Base-by-base conservation (phyloP, 306 rosid species). In the Gastrolobium bilobum region DNA sequence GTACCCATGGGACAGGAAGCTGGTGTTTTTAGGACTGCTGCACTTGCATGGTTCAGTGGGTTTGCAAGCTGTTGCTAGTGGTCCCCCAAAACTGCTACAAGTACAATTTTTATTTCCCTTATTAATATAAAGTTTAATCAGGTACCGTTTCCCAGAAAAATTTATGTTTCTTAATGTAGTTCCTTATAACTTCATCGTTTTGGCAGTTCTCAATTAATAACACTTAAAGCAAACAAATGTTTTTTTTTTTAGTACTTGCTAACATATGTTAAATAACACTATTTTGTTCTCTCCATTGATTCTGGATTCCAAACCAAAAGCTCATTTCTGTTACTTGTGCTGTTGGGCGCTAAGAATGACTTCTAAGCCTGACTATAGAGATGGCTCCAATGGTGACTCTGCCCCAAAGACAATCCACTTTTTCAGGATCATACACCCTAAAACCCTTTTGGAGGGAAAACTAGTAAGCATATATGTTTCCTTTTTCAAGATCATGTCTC, bases 381-480 rank as follows among this genome's bases (percentile, higher is more conserved):
- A 71, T 15, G 48, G 26, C 39, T 53, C 60, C 35, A 7, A 20
- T 37, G 77, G 20, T 6, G 44, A 33, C 4, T 1, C 11, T 50
- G 37, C 4, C 3, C 2, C 69, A 44, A 74, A 44, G 35, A 47
- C 69, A 59, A 48, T 59, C 14, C 79, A 74, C 47, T 74, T 74
- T 20, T 59, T 74, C 58, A 59, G 13, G 14, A 58, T 60, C 59
- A 13, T 74, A 4, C 59, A 8, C 29, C 6, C 39, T 15, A 3
- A 43, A 3, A 53, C 52, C 10, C 37, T 77, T 67, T 35, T 42
- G 57, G 58, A 67, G 0, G 59, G 59, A 67, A 77, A 33, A 0
- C 48, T 67, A 2, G 68, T 77, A 67, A 77, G 58, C 20, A 39
- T 29, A 3, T 3, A 1, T 51, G 2, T 0, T 15, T 64, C 33